Evolutionary conservation across 345 rosid species (phyloP).

Genomic region (Brassica incana): DNA sequence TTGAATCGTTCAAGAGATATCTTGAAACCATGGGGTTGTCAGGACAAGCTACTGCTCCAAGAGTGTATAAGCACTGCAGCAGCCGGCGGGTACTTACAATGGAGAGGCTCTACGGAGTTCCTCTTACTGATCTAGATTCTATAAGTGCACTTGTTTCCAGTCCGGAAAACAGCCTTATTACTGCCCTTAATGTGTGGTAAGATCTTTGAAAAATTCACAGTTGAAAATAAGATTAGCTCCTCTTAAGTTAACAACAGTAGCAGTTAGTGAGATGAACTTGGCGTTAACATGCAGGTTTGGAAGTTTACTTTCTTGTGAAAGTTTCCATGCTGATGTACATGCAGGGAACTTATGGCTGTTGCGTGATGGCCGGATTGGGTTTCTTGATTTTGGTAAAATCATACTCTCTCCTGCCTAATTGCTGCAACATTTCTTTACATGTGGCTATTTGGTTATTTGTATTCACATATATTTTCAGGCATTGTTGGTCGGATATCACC

Average conservation of each 20-base stretch:
- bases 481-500: slow-evolving; percentile 99
- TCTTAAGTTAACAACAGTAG: background rate
- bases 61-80: slow-evolving; percentile 84
- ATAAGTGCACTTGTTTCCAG: slow-evolving; percentile 83
- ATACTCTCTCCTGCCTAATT: slow-evolving; percentile 17
- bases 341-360: slow-evolving; percentile 94
- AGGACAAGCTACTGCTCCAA: slow-evolving; percentile 93
- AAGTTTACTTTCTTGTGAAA: slow-evolving; percentile 90
- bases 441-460: slow-evolving; percentile 3
- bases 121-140: slow-evolving; percentile 92
- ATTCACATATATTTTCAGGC: slow-evolving; percentile 47
- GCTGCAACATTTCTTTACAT: slow-evolving; percentile 10
- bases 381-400: slow-evolving; percentile 88
- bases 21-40: slow-evolving; percentile 84
- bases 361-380: slow-evolving; percentile 95
- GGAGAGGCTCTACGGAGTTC: slow-evolving; percentile 98
- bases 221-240: background rate
- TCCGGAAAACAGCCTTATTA: slow-evolving; percentile 89
- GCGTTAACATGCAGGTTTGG: slow-evolving; percentile 70
- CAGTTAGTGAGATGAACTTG: slow-evolving; percentile 3
- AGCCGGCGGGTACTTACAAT: slow-evolving; percentile 76
- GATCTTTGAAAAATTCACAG: slow-evolving; percentile 24
- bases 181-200: slow-evolving; percentile 96
- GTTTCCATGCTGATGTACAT: slow-evolving; percentile 98
- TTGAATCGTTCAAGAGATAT: slow-evolving; percentile 79